Evolutionary conservation across 768 basidiomycete species (phyloP), one percentile per base, ranked within the genome.

Genomic region (Boletus edulis): DNA sequence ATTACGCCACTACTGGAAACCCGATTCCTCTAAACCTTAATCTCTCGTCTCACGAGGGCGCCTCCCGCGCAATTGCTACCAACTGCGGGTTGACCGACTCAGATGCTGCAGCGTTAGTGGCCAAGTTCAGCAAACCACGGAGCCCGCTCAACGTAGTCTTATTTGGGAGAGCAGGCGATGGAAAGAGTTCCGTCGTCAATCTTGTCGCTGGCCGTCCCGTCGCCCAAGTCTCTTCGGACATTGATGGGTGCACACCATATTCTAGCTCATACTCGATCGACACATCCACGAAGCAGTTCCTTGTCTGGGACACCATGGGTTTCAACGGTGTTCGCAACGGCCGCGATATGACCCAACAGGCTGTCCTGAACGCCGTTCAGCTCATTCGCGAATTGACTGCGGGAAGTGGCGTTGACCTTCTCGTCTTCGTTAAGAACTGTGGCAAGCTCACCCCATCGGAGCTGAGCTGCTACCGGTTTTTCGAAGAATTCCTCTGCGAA

Each of bases 401-500:
- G 18, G 9, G 22, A 1, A 20, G 18, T 3, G 66, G 56, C 4
- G 67, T 76, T 24, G 68, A 63, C 55, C 65, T 77, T 9, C 67
- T 77, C 2, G 56, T 75, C 4, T 74, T 67, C 48, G 60, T 63
- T 53, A 68, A 71, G 59, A 60, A 63, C 9, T 56, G 55, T 0
- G 64, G 71, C 1, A 57, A 64, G 45, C 62, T 73, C 48, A 67
- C 58, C 35, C 57, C 57, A 14, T 53, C 65, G 3, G 52, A 63
- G 22, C 34, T 54, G 37, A 55, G 65, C n/a, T 68, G 62, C 51
- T 76, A 68, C 59, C 49, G 41, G 29, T 27, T 71, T 1, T 71
- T 73, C 48, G 46, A 62, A 18, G 63, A 73, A 15, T 60, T 69
- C 18, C 66, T 76, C 29, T 76, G 73, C 50, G 55, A 56, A 11